Base-by-base conservation (phyloP, 2,329 filamentous ascomycete species). In the Penicillium crustosum region DNA sequence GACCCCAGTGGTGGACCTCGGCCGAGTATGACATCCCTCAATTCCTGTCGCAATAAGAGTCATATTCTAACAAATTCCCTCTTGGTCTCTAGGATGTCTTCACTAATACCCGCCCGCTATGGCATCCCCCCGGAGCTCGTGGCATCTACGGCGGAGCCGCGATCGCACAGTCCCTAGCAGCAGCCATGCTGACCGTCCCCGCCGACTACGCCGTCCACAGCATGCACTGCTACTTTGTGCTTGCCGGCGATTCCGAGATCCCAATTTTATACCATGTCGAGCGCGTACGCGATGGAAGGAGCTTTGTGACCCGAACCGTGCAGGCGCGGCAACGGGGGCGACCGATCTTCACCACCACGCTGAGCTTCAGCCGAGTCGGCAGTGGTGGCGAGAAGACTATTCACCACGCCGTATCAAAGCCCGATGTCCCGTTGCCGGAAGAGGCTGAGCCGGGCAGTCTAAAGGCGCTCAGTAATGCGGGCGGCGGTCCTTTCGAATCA, bases 221-320 rank as follows among this genome's bases (percentile, higher is more conserved):
- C 71, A 97, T 96, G 89, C 94, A 99, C 83, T 97, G 94, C 84
- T 99, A 97, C 81, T 99, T 99, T 75, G 87, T 99, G 35, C 86
- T 97, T 2, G 93, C 93, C 5, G 94, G 94, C 29, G 90, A 93
- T 70, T 83, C 86, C 13, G 86, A 89, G 59, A 88, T 94, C 19
- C 93, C 94, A 33, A 89, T 97, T 64, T 83, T 97, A 61, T 97
- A 96, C 79, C 91, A 97, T 72, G 94, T 99, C 47, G 94, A 97
- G 79, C 86, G 90, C 52, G 91, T 99, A 48, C 88, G 94, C 55
- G 91, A 96, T 72, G 94, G 94, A 9, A 87, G 89, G 59, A 93
- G 89, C 51, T 99, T 93, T 74, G 88, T 91, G 54, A 97, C 94
- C 38, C 84, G 94, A 54, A 97, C 93, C 0, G 94, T 99, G n/a